Conservation (phyloP, 352 stramenopile genomes). For the Pythium monospermum region DNA sequence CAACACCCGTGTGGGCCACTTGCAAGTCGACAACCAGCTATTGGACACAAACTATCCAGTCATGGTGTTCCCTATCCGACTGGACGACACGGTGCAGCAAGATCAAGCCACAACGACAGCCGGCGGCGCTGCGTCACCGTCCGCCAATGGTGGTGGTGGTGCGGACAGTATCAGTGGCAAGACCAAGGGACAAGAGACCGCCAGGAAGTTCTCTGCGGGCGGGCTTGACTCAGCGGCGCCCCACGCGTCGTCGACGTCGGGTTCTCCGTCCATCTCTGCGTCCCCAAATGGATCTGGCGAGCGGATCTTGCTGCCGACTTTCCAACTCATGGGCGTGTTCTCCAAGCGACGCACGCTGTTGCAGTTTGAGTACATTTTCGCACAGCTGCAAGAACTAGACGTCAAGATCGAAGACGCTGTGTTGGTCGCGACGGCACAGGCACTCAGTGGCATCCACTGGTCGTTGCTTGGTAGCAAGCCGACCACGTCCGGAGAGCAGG, state of each 20-base stretch:
- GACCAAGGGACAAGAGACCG: too few relatives aligned
- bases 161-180: too few relatives aligned
- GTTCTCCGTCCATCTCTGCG: neutral
- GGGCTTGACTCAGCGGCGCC: too few relatives aligned
- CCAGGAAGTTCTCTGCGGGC: too few relatives aligned
- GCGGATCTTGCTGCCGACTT: constrained; percentile 57
- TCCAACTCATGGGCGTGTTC: constrained; percentile 81
- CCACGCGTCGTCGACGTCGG: neutral
- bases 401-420: constrained; percentile 82
- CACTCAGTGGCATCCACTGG: constrained; percentile 73
- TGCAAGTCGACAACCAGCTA: constrained; percentile 85
- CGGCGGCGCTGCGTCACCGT: neutral
- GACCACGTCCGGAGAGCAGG: constrained; percentile 8
- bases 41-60: constrained; percentile 83
- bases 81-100: constrained; percentile 62
- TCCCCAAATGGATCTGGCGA: constrained; percentile 9
- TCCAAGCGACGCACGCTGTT: constrained; percentile 54
- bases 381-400: constrained; percentile 80
- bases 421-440: constrained; percentile 67
- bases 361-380: constrained; percentile 86
- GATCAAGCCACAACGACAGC: constrained; percentile 35
- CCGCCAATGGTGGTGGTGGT: too few relatives aligned
- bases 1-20: constrained; percentile 69
- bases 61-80: constrained; percentile 60
- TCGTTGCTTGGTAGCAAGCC: constrained; percentile 19